Conservation (phyloP, 2,329 filamentous ascomycete species). For the Aspergillus unguis region DNA sequence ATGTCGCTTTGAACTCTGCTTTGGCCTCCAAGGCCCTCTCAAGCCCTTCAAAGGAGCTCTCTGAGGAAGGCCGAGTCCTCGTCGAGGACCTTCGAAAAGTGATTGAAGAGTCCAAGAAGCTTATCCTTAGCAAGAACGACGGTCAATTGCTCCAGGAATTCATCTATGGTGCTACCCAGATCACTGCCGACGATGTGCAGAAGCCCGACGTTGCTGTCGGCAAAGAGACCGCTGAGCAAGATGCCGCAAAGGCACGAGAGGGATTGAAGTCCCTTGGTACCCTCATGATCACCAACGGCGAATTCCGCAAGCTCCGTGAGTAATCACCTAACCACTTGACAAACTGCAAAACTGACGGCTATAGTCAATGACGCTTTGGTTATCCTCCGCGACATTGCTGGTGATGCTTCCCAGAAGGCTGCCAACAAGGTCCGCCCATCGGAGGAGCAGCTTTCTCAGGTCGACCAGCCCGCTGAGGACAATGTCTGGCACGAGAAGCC, state of each 20-base stretch:
- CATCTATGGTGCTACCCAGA: slow-evolving; percentile 85
- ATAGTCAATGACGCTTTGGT: slow-evolving; percentile 73
- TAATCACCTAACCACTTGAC: slow-evolving; percentile 21
- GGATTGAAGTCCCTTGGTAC: slow-evolving; percentile 85
- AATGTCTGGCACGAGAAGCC: slow-evolving; percentile 93
- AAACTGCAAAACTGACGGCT: neutral
- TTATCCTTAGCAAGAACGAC: slow-evolving; percentile 90
- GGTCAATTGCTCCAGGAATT: slow-evolving; percentile 95
- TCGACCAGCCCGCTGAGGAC: slow-evolving; percentile 81
- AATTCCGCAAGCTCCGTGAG: slow-evolving; percentile 86
- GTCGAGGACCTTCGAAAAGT: slow-evolving; percentile 75
- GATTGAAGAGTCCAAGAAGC: slow-evolving; percentile 76
- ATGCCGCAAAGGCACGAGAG: slow-evolving; percentile 78
- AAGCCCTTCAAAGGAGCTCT: slow-evolving; percentile 72
- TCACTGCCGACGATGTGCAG: slow-evolving; percentile 60
- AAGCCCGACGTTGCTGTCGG: slow-evolving; percentile 65
- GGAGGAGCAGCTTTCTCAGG: slow-evolving; percentile 69
- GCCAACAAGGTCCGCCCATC: slow-evolving; percentile 72
- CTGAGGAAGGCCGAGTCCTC: slow-evolving; percentile 74
- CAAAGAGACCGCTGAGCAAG: slow-evolving; percentile 74
- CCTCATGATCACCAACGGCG: slow-evolving; percentile 88
- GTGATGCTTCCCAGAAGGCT: slow-evolving; percentile 79
- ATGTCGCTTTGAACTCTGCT: slow-evolving; percentile 87
- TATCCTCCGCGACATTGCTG: slow-evolving; percentile 83
- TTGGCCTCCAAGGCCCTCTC: slow-evolving; percentile 67